A percentile compares a stretch with the other conserved stretches of the same genome.
Evolutionary conservation across 2,329 filamentous ascomycete genomes (phyloP).

Genomic region (Volutella citrinella): DNA sequence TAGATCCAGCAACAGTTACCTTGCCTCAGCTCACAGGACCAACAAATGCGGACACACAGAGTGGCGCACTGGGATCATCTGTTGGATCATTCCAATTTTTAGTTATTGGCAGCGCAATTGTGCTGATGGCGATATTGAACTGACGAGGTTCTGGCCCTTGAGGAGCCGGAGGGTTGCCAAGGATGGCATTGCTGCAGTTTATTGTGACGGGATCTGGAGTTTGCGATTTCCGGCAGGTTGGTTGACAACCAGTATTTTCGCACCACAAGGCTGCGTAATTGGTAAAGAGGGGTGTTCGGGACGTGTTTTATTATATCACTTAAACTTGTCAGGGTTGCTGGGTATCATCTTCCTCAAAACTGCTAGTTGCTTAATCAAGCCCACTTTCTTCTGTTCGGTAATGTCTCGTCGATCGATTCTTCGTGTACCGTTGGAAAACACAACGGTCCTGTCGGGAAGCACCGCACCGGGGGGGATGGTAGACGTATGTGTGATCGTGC

Average conservation of each 20-base stretch:
- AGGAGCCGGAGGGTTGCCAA: too few relatives aligned
- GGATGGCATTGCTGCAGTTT: too few relatives aligned
- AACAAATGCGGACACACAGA: not conserved
- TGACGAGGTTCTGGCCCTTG: too few relatives aligned
- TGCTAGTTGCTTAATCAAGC: constrained; percentile 65
- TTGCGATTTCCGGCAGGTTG: too few relatives aligned
- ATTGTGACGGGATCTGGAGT: too few relatives aligned
- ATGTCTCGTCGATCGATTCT: constrained; percentile 59
- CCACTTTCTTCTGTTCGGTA: constrained; percentile 60
- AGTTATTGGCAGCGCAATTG: not conserved
- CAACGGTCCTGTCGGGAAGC: constrained; percentile 65
- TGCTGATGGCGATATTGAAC: not conserved
- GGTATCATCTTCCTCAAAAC: constrained; percentile 64
- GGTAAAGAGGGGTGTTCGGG: too few relatives aligned
- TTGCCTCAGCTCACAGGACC: not conserved
- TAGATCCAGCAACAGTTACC: not conserved
- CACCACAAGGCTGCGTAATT: too few relatives aligned
- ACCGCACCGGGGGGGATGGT: constrained; percentile 54
- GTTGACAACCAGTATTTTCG: too few relatives aligned
- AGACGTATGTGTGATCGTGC: constrained; percentile 66
- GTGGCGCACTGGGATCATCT: not conserved
- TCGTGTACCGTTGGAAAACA: constrained; percentile 62
- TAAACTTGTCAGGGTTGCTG: constrained; percentile 55
- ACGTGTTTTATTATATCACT: constrained; percentile 22
- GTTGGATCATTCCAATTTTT: not conserved